Evolutionary conservation across 768 basidiomycete species (phyloP), one percentile per base, ranked within the genome.

Genomic region (Auricularia sp.): DNA sequence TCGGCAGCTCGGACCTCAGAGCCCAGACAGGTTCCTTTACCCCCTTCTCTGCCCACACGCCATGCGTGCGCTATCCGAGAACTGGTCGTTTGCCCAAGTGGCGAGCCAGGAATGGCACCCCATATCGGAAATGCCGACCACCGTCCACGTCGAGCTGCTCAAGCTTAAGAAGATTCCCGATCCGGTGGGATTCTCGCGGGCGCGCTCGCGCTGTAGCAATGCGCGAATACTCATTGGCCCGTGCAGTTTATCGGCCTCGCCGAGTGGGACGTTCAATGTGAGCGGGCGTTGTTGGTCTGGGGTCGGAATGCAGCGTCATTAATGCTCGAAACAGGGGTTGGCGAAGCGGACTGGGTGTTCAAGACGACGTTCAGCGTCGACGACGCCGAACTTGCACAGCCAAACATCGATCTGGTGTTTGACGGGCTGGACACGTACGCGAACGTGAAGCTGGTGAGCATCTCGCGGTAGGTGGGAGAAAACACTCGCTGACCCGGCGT

Each of bases 401-500:
- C 78, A 3, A 80, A 88, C 63, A 77, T 81, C 36, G 93, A 95
- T 72, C 77, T 98, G 18, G 81, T 94, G 7, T 94, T 96, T 67
- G 93, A 96, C 11, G 95, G 95, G 18, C 75, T 98, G 21, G 95
- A 98, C 71, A 97, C 94, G 0, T 96, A 94, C 72, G 86, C 89
- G 2, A 79, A 77, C n/a, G 80, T 94, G 51, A 74, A 75, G 37
- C 74, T 96, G 66, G 92, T 90, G 68, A 74, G 85, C 75, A 24
- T 29, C 33, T 45, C n/a, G 21, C 16, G 61, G 16, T 47, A 36
- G 36, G 10, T 16, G 2, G 59, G 16, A 42, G 13, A 21, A 63
- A 37, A 51, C 18, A 18, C 24, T 45, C 29, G 16, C 29, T 67
- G 62, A 21, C 33, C 64, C 34, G 4, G 34, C 21, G 7, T 10